Percentiles rank a stretch among this genome's conserved stretches.
Conservation (phyloP, 306 rosid genomes). For the Sesbania bispinosa region DNA sequence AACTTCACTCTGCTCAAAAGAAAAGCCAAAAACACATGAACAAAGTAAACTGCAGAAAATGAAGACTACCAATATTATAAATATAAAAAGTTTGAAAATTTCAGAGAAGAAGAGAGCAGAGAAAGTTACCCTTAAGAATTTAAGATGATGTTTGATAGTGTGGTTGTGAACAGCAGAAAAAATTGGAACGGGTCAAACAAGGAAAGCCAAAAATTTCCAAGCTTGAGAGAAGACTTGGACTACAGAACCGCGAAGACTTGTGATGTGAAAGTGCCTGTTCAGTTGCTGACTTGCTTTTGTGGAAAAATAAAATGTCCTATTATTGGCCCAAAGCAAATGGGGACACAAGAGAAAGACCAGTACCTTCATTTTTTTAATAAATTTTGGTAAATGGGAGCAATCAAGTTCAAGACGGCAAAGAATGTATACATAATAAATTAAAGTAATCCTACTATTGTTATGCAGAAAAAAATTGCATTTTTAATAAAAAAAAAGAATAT, state of each 20-base stretch:
- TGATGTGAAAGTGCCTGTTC: neutral
- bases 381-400: no score
- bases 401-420: no score
- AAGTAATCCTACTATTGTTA: no score
- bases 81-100: neutral
- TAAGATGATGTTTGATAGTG: neutral
- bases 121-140: neutral
- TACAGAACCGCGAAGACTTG: conserved; percentile 11
- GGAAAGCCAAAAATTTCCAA: conserved; percentile 29
- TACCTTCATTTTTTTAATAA: no score
- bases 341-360: neutral
- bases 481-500: no score
- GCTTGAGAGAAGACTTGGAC: conserved; percentile 28
- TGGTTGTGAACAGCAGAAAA: neutral
- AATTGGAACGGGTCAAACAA: conserved; percentile 39
- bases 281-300: neutral
- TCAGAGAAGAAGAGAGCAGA: neutral
- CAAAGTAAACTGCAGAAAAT: neutral
- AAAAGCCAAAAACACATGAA: neutral
- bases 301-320: neutral
- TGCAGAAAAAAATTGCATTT: no score
- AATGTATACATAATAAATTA: no score
- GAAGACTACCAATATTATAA: neutral
- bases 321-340: neutral
- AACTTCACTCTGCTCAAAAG: neutral